These are phyloP conservation scores for Trichosporon asahii DNA, from an alignment of 1,284 basidiomycete species.

Conservation along the genomic window DNA sequence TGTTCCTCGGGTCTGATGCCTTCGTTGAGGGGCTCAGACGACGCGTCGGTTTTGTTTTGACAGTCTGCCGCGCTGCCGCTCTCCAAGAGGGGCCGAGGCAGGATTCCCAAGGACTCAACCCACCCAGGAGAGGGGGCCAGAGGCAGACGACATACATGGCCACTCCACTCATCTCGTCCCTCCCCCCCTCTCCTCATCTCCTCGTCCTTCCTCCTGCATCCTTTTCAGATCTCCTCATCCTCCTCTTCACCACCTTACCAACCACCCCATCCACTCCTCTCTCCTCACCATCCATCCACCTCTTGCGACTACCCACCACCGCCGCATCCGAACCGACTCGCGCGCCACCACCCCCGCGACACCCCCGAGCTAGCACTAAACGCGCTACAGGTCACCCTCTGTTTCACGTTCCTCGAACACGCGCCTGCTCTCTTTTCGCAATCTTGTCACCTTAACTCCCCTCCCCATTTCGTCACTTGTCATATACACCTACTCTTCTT, in stretches of 20 bases:
- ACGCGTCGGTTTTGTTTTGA: constrained; percentile 10
- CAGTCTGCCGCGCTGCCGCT: neutral
- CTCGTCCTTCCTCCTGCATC: neutral
- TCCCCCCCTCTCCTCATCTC: neutral
- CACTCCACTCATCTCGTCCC: neutral
- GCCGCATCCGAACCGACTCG: neutral
- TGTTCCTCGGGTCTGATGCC: neutral
- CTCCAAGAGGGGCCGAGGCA: neutral
- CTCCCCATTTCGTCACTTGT: neutral
- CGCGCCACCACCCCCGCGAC: neutral
- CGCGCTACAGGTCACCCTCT: neutral
- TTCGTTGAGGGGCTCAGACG: neutral
- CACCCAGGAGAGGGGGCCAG: neutral
- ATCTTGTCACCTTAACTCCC: neutral
- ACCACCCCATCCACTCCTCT: neutral
- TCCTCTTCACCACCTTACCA: neutral
- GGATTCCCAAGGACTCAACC: neutral
- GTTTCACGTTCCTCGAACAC: constrained; percentile 8
- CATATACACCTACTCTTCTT: neutral
- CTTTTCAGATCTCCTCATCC: neutral
- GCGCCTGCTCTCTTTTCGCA: constrained; percentile 8
- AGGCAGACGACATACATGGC: constrained; percentile 2
- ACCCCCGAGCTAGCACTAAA: neutral
- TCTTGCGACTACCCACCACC: neutral
- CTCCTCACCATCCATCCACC: neutral